Base-by-base conservation (phyloP, 305 asterid genomes). In the Caryopteris hybrid region DNA sequence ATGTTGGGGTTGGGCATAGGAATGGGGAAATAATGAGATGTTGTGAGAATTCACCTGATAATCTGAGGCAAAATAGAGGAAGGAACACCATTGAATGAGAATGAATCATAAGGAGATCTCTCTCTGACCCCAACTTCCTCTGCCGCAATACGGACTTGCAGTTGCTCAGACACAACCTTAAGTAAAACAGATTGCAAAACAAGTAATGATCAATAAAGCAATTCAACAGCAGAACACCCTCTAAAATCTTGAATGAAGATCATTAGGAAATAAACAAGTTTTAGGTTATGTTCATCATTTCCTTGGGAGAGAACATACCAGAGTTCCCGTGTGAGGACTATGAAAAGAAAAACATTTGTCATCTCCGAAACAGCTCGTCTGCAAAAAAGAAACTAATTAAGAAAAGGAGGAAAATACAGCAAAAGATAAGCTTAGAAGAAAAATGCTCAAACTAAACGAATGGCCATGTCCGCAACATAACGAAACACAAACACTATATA, bases 81-180 rank as follows among this genome's bases (percentile, higher is more conserved):
- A 62, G 98, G 92, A 61, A 89, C 68, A 58, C 83, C 95, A 76
- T 57, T 78, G 78, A 83, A 90, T 59, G 92, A 78, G 79, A 88
- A 89, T 20, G 82, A 83, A 85, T 95, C 96, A 78, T 92, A 95
- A 38, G 81, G 74, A 58, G 98, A 80, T 88, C 84, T 87, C 58
- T 86, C 96, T 80, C 80, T 86, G 36, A 95, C 83, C 63, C 95
- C 96, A 74, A 83, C 76, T 75, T 90, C 98, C 72, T 84, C 93
- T 63, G 96, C 95, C 53, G 85, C 77, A 47, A 92, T 78, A 64
- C 81, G 79, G 54, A 95, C 98, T 86, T 84, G 95, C 76, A 95
- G 72, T 79, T 87, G 95, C 69, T 84, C 89, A 38, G 81, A 64
- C 64, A 74, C 67, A 70, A 71, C 86, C 98, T 92, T 74, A 45